Evolutionary conservation across 805 yeast species (phyloP), one percentile per base, ranked within the genome.

Genomic region (Torulaspora quercuum): DNA sequence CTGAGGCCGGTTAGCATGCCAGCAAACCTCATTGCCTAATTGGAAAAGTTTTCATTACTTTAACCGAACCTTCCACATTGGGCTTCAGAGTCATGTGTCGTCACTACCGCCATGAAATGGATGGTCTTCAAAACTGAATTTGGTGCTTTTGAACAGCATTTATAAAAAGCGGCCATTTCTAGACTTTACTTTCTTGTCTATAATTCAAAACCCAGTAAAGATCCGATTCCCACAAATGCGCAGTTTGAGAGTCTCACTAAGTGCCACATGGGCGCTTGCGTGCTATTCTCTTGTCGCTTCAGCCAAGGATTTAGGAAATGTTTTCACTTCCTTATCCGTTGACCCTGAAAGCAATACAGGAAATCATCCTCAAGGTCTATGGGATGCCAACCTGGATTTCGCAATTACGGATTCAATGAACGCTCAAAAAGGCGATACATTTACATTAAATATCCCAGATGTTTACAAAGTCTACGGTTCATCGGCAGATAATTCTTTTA

Each of bases 231-330:
- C n/a, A n/a, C n/a, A 24, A 18, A 36, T 36, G 39, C 29, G 25
- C 20, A 15, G 12, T 9, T 24, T 25, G 14, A 24, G 30, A 32
- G 28, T 9, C 10, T 28, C 34, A 26, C 41, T 37, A 7, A 12
- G 25, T 8, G 41, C 37, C 30, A 20, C 29, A 2, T 33, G 32
- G 33, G 29, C 30, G 14, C 9, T 33, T 3, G 25, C 37, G 9
- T 32, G 27, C 29, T 33, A 13, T 27, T 33, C 34, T 11, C n/a
- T 28, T 22, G 12, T 23, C 14, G 43, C 35, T 3, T 25, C 30
- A 11, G 48, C 48, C 5, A 44, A 41, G 27, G 45, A 40, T 27
- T 21, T 44, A 13, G 44, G 44, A 6, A 36, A 44, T 27, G 48
- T 44, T 19, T 44, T 44, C 28, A 40, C 40, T 12, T 33, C 41